These are phyloP conservation scores for Mortierella sp. DNA, from an alignment of 371 early-diverging fungal species.

Conservation along the genomic window DNA sequence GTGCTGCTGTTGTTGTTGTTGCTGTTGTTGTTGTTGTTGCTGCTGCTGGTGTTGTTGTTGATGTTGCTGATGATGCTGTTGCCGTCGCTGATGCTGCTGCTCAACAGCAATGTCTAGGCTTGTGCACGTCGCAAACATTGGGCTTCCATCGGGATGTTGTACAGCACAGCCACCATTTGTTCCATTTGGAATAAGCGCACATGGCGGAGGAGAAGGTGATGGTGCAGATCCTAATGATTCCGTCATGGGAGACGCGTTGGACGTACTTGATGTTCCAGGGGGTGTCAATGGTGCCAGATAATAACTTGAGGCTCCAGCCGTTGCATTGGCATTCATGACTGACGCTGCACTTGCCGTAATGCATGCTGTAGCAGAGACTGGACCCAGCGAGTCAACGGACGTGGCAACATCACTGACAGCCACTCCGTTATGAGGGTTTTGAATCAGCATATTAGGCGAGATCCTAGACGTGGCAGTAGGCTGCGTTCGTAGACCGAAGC, in stretches of 20 bases:
- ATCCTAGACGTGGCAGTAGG: slow-evolving; percentile 44
- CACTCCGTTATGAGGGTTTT: slow-evolving; percentile 14
- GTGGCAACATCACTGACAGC: slow-evolving; percentile 11
- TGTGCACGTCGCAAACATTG: slow-evolving; percentile 12
- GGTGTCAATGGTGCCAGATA: slow-evolving; percentile 51
- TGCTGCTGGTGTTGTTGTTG: slow-evolving; percentile 27
- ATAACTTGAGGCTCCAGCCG: slow-evolving; percentile 24
- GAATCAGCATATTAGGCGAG: slow-evolving; percentile 35
- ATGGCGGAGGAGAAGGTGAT: slow-evolving; percentile 46
- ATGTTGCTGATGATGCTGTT: slow-evolving; percentile 16
- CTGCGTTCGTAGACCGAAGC: slow-evolving; percentile 48
- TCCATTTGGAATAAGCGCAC: background rate
- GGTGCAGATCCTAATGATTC: slow-evolving; percentile 42
- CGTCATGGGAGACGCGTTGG: slow-evolving; percentile 34
- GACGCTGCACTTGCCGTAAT: slow-evolving; percentile 33
- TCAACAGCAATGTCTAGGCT: background rate
- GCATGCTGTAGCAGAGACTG: slow-evolving; percentile 23
- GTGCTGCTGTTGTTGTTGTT: slow-evolving; percentile 22
- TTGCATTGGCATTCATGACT: slow-evolving; percentile 19
- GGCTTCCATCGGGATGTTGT: slow-evolving; percentile 3
- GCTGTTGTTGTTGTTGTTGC: slow-evolving; percentile 26
- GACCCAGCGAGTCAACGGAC: slow-evolving; percentile 14
- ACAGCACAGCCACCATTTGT: slow-evolving; percentile 10
- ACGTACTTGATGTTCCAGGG: slow-evolving; percentile 38
- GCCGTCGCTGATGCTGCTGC: slow-evolving; percentile 16